These are phyloP conservation scores for Polyrhizophydium stewartii DNA, from an alignment of 371 early-diverging fungal genomes.

Conservation along the genomic window DNA sequence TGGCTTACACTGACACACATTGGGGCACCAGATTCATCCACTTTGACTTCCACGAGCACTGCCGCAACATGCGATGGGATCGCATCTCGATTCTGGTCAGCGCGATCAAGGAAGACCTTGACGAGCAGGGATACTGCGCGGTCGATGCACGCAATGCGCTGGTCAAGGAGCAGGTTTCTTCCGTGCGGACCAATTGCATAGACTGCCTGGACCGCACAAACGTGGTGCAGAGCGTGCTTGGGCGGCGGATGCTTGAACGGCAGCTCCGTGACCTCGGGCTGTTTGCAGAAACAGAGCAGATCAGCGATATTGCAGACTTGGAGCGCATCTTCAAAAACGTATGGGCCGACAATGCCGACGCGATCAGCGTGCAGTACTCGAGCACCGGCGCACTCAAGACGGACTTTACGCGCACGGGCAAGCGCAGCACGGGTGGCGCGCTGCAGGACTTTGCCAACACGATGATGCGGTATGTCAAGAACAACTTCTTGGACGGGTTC, in stretches of 20 bases:
- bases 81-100: conserved; percentile 74
- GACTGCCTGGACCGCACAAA: conserved; percentile 99
- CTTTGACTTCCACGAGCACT: conserved; percentile 97
- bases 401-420: conserved; percentile 92
- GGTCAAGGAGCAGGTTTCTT: conserved; percentile 64
- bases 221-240: conserved; percentile 92
- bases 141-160: neutral
- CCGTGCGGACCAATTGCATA: conserved; percentile 98
- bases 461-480: conserved; percentile 79
- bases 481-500: conserved; percentile 89
- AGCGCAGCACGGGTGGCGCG: conserved; percentile 77
- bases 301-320: conserved; percentile 50
- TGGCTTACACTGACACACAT: neutral
- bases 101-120: conserved; percentile 59
- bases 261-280: conserved; percentile 29
- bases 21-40: conserved; percentile 71
- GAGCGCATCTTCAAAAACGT: conserved; percentile 47
- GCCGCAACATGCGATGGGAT: conserved; percentile 86
- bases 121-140: conserved; percentile 57
- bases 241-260: conserved; percentile 45
- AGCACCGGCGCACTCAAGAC: conserved; percentile 99
- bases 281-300: conserved; percentile 43
- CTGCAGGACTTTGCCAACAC: conserved; percentile 82
- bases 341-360: conserved; percentile 99
- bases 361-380: conserved; percentile 88